Evolutionary conservation across 208 protist species (phyloP).

Genomic region (Lotmaria passim): DNA sequence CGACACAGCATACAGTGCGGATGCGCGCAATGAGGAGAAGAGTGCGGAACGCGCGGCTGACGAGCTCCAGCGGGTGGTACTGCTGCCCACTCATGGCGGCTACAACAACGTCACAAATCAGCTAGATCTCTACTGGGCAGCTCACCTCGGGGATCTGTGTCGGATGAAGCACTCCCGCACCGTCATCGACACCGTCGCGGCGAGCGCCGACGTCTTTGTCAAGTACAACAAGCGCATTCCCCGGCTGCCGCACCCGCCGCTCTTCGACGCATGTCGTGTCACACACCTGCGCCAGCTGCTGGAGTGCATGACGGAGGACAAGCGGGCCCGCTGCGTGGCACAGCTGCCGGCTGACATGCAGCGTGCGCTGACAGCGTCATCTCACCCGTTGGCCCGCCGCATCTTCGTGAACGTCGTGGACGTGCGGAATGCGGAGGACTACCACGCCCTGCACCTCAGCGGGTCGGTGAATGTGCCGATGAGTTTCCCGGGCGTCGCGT

Average conservation of each 20-base stretch:
- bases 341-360: conserved; percentile 16
- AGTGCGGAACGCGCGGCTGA: background rate
- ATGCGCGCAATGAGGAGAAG: background rate
- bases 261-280: conserved; percentile 54
- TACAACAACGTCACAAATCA: conserved; percentile 83
- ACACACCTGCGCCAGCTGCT: conserved; percentile 47
- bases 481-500: conserved; percentile 70
- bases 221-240: conserved; percentile 49
- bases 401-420: conserved; percentile 63
- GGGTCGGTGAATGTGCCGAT: conserved; percentile 74
- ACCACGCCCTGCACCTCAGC: conserved; percentile 59
- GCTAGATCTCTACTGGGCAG: conserved; percentile 80
- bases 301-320: background rate
- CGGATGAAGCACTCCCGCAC: conserved; percentile 62
- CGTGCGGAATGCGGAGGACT: conserved; percentile 49
- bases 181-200: conserved; percentile 53
- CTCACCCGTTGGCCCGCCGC: conserved; percentile 18
- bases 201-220: conserved; percentile 36
- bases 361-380: conserved; percentile 14
- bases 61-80: conserved; percentile 44
- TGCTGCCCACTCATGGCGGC: conserved; percentile 79
- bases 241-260: conserved; percentile 57
- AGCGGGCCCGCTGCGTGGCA: background rate
- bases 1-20: background rate
- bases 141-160: conserved; percentile 56